Base-by-base conservation (phyloP, 2,329 filamentous ascomycete genomes). In the Ceratocystis smalleyi region DNA sequence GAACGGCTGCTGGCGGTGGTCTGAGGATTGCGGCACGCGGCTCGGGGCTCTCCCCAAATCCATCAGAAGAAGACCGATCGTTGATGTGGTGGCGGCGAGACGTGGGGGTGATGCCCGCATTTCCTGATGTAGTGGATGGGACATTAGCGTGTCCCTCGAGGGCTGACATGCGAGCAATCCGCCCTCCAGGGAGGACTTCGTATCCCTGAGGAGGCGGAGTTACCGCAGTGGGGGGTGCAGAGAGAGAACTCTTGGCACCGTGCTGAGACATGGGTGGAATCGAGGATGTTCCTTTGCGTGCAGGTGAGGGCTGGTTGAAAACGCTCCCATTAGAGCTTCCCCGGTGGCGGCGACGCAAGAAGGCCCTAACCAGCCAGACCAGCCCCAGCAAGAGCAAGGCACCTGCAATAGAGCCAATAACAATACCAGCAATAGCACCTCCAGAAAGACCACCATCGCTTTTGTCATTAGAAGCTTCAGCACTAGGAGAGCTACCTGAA, bases 131-230 rank as follows among this genome's bases (percentile, higher is more conserved):
- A n/a, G 64, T 67, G 1, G 78, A 79, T 0, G 83, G 79, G 2
- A 83, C 83, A 24, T 84, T 81, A 0, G 84, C 83, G 64, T 86
- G 83, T 4, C 85, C 86, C 75, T 96, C 92, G 62, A 99, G 75
- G 43, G 94, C 94, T 47, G 92, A 91, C 94, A 99, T 97, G 64
- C 94, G 86, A 47, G 94, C 89, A 66, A 99, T 94, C 67, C 94
- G 86, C 35, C 90, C 91, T 54, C 91, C 91, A 5, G 91, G 89
- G 10, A 95, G 79, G 17, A 91, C 82, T 69, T 90, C 87, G 68
- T 89, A 88, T 49, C 83, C 85, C 68, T 78, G 76, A 2, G 78
- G 75, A 10, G 64, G 54, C 5, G 59, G 59, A 1, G 68, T 67
- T 24, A 64, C 61, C 61, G 57, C 63, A 55, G 65, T 63, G 15